phyloP scores from a whole-genome alignment of 2,329 filamentous ascomycete species.

The Emergomyces orientalis region DNA sequence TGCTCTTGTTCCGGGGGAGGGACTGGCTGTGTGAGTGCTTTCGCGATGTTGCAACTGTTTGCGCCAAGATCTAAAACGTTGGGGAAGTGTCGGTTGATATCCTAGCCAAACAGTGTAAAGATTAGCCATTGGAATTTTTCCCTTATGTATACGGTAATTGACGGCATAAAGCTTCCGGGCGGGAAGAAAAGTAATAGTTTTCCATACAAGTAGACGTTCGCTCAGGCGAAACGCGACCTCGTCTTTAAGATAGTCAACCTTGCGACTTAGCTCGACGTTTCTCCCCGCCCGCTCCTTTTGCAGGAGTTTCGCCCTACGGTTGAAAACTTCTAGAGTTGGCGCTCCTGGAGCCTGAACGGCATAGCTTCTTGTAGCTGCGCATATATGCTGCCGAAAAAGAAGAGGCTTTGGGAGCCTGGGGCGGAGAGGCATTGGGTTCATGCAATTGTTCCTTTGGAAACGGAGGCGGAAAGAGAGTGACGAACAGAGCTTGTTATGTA shows the following conservation, averaged over 20 bases:
- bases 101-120: slow-evolving; percentile 41
- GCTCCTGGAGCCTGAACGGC: slow-evolving; percentile 69
- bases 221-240: slow-evolving; percentile 78
- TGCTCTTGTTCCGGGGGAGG: slow-evolving; percentile 46
- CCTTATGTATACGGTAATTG: neutral
- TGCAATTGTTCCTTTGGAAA: neutral
- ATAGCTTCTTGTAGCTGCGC: slow-evolving; percentile 45
- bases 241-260: slow-evolving; percentile 86
- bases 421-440: slow-evolving; percentile 21
- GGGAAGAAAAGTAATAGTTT: neutral
- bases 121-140: slow-evolving; percentile 6
- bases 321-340: slow-evolving; percentile 83
- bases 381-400: slow-evolving; percentile 15
- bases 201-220: slow-evolving; percentile 66
- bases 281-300: slow-evolving; percentile 80
- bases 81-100: slow-evolving; percentile 83
- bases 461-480: neutral
- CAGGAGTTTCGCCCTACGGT: slow-evolving; percentile 73
- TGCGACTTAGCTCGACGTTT: slow-evolving; percentile 60
- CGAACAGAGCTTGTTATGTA: neutral
- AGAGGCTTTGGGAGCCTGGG: slow-evolving; percentile 13
- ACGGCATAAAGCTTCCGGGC: neutral
- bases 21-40: slow-evolving; percentile 61
- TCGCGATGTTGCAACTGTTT: slow-evolving; percentile 89
- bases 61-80: slow-evolving; percentile 85